phyloP scores from a whole-genome alignment of 78 protist species.

The Planoprotostelium fungivorum region DNA sequence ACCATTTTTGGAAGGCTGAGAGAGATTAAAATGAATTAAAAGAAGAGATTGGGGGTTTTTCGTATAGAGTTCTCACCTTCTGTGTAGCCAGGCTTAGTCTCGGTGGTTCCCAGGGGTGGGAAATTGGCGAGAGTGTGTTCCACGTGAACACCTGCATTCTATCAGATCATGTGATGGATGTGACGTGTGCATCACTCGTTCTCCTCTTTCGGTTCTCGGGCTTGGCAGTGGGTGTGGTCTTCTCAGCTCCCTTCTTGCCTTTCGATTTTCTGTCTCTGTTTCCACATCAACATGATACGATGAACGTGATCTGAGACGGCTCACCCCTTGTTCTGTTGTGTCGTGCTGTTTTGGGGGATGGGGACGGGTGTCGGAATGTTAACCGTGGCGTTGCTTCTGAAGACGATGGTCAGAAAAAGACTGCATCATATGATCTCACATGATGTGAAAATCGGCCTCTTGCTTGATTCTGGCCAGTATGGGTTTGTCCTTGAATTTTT shows the following conservation, averaged over 20 bases:
- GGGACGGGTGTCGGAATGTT: background rate
- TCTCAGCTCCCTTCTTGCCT: background rate
- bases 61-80: background rate
- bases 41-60: background rate
- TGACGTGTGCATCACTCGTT: background rate
- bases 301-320: no score
- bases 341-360: no score
- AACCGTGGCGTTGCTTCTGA: background rate
- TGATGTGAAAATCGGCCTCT: conserved; percentile 30
- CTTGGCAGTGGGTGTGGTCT: background rate
- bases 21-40: background rate
- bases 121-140: background rate
- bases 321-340: no score
- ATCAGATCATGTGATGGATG: background rate
- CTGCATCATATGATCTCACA: background rate
- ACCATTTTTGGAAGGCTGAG: background rate
- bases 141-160: background rate
- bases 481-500: conserved; percentile 36
- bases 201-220: background rate
- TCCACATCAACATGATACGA: no score
- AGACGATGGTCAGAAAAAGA: background rate
- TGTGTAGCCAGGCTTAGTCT: background rate
- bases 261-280: background rate
- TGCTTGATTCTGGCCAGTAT: conserved; percentile 52
- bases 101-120: background rate